phyloP scores from a whole-genome alignment of 1,284 basidiomycete genomes.

The Tilletia setariae region DNA sequence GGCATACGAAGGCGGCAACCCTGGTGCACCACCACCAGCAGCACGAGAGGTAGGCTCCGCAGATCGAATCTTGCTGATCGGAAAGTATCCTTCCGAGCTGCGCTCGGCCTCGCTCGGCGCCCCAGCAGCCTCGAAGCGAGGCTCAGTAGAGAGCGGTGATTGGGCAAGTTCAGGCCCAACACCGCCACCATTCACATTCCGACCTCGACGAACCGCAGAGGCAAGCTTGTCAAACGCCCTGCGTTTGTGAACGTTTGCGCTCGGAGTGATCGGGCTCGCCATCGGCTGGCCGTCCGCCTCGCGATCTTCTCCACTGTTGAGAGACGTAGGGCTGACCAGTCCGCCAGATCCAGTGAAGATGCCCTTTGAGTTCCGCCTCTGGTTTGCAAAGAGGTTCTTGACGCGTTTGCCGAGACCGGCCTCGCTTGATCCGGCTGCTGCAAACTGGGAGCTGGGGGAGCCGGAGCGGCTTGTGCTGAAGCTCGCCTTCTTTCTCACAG shows the following conservation, averaged over 20 bases:
- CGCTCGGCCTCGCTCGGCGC: neutral
- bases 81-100: neutral
- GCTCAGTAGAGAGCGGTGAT: no score
- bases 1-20: no score
- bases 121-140: no score
- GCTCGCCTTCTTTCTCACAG: no score
- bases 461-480: no score
- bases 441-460: no score
- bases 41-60: slow-evolving; percentile 1
- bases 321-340: neutral
- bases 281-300: neutral
- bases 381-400: neutral
- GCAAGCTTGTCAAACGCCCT: slow-evolving; percentile 1
- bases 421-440: no score
- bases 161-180: no score
- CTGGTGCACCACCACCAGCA: no score
- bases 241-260: neutral
- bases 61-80: slow-evolving; percentile 4
- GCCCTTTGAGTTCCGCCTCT: neutral
- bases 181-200: no score
- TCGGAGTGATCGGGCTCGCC: neutral
- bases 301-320: neutral
- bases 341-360: neutral
- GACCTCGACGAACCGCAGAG: neutral
- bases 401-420: neutral